Evolutionary conservation across 225 moss, liverwort and hornwort species (phyloP).

Genomic region (Ulota crispa): DNA sequence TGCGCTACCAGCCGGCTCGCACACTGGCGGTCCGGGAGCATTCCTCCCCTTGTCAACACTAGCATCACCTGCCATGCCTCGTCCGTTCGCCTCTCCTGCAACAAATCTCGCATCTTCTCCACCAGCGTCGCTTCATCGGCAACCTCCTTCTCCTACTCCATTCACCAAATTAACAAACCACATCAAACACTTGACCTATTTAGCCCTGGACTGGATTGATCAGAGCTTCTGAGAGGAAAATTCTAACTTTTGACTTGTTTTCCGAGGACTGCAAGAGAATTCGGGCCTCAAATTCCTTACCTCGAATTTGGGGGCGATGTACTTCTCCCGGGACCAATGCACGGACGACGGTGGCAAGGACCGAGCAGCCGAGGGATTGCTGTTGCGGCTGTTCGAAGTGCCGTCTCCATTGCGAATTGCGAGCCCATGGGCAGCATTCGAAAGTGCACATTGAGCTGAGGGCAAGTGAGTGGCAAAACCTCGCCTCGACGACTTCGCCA

Average conservation of each 20-base stretch:
- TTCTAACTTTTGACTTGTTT: not conserved
- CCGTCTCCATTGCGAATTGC: conserved; percentile 27
- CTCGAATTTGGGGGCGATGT: conserved; percentile 33
- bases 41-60: conserved; percentile 43
- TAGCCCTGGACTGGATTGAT: not conserved
- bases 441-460: not conserved
- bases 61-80: conserved; percentile 87
- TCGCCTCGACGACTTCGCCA: conserved; percentile 19
- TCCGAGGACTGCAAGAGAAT: not conserved
- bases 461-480: conserved; percentile 7
- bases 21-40: conserved; percentile 67
- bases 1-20: conserved; percentile 88
- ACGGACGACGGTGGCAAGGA: conserved; percentile 28
- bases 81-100: conserved; percentile 77
- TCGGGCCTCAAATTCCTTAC: not conserved
- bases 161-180: not conserved
- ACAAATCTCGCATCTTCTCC: conserved; percentile 58
- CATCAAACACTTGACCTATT: not conserved
- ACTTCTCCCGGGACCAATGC: conserved; percentile 21
- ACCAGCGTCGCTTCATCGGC: conserved; percentile 43
- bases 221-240: not conserved
- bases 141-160: conserved; percentile 27
- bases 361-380: not conserved
- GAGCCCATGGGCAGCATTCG: not conserved
- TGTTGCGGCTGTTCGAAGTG: not conserved